phyloP scores from a whole-genome alignment of 192 early-diverging fungal species.

The Coemansia sp. region DNA sequence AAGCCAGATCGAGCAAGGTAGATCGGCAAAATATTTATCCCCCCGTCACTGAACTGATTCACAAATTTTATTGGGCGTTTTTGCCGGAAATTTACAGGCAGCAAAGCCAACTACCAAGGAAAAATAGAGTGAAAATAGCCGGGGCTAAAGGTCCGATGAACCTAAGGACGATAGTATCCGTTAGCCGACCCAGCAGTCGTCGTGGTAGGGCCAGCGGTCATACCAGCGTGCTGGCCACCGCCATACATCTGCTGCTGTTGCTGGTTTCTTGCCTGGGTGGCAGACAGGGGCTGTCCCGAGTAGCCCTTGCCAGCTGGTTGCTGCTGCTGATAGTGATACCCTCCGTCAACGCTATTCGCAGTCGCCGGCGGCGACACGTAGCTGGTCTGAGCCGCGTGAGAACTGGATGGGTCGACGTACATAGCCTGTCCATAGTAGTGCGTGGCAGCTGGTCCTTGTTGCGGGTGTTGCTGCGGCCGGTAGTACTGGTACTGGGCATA shows the following conservation, averaged over 20 bases:
- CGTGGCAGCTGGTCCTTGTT: not conserved
- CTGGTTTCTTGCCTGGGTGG: slow-evolving; percentile 38
- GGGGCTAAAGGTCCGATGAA: not conserved
- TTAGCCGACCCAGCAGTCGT: slow-evolving; percentile 6
- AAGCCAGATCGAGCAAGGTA: too few relatives aligned
- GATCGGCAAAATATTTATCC: too few relatives aligned
- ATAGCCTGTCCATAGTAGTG: slow-evolving; percentile 21
- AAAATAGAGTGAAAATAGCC: not conserved
- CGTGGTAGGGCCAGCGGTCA: slow-evolving; percentile 22
- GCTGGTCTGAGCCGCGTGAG: not conserved
- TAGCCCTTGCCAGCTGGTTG: not conserved
- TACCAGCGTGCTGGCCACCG: slow-evolving; percentile 8
- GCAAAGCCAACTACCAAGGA: not conserved
- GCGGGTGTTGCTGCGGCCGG: not conserved
- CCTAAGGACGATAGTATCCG: slow-evolving; percentile 12
- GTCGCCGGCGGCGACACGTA: not conserved
- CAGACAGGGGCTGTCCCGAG: slow-evolving; percentile 38
- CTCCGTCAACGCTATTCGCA: not conserved
- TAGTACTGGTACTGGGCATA: slow-evolving; percentile 15
- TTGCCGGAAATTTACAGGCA: not conserved
- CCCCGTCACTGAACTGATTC: too few relatives aligned
- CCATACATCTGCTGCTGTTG: slow-evolving; percentile 13
- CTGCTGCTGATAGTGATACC: not conserved
- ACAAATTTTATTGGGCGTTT: too few relatives aligned
- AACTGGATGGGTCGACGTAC: slow-evolving; percentile 10